Base-by-base conservation (phyloP, 2,329 filamentous ascomycete genomes). In the Magnaporthiopsis incrustans region DNA sequence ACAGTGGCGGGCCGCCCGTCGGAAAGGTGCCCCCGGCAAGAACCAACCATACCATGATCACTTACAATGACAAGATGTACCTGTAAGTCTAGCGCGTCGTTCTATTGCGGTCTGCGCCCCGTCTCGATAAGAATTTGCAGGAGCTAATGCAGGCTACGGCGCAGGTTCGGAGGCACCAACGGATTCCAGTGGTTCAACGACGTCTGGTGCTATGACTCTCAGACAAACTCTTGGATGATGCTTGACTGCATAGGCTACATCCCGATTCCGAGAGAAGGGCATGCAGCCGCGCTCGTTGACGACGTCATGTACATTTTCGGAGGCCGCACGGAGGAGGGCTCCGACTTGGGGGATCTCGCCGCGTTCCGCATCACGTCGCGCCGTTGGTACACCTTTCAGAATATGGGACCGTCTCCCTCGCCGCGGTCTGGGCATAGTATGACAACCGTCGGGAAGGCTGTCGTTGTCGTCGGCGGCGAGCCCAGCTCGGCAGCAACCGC, bases 261-360 rank as follows among this genome's bases (percentile, higher is more conserved):
- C 66, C 95, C 96, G 1, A 89, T 92, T 1, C 89, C 94, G 25
- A 87, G 95, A 66, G 95, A 99, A 81, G 95, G 95, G 4, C 95
- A 99, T 75, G 93, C 96, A 15, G 92, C 95, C 18, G 89, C 94
- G 4, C 81, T 99, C 26, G 93, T 99, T 58, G 92, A 95, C 74
- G 95, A 99, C 73, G 95, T 97, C 66, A 99, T 99, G 96, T 99
- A 99, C 78, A 88, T 99, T 66, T 99, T 99, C 75, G 96, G 96
- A 69, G 95, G 95, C 59, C 89, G 95, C 66, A 97, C 92, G 0
- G 92, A 97, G 72, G 93, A 98, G 69, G 95, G 95, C 1, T 86
- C 88, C 33, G 95, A 99, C 73, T 80, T 99, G 4, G 95, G 94
- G 44, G 95, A 99, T 75, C 82, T 99, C 58, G 94, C 95, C 2